Percentiles rank a stretch among this genome's conserved stretches.
phyloP scores from a whole-genome alignment of 345 rosid genomes.

The Eucalyptus melliodora region DNA sequence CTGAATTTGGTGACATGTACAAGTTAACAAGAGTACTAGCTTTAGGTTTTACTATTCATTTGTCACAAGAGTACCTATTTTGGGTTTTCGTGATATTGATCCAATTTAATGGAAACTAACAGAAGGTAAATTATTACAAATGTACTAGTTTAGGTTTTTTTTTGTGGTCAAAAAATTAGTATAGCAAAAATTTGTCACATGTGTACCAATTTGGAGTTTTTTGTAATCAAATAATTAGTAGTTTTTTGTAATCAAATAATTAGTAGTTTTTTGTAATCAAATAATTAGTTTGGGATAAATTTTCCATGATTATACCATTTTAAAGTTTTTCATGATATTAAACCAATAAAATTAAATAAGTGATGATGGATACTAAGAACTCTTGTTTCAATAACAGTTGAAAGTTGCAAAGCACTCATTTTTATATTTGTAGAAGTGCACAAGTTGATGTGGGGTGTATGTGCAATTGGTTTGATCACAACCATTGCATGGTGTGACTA shows the following conservation, averaged over 20 bases:
- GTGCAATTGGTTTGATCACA: not conserved
- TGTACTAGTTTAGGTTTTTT: not conserved
- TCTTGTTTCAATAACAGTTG: not conserved
- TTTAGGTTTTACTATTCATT: not conserved
- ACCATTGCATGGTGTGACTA: not conserved
- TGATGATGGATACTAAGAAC: not conserved
- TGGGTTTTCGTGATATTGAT: no score
- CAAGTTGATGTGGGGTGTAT: not conserved
- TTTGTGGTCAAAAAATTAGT: no score
- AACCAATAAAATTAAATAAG: not conserved
- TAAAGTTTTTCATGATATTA: no score
- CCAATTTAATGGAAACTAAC: no score
- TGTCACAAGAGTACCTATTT: not conserved
- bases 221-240: no score
- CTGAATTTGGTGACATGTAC: no score
- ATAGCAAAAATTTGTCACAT: no score
- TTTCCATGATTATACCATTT: fast-evolving
- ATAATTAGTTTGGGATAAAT: no score
- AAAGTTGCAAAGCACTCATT: not conserved
- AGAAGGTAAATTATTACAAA: no score
- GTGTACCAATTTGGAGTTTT: no score
- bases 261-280: no score
- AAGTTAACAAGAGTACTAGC: not conserved
- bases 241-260: no score
- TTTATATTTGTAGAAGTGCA: not conserved